Evolutionary conservation across 78 protist genomes (phyloP), one percentile per base, ranked within the genome.

Genomic region (Guillardia theta): DNA sequence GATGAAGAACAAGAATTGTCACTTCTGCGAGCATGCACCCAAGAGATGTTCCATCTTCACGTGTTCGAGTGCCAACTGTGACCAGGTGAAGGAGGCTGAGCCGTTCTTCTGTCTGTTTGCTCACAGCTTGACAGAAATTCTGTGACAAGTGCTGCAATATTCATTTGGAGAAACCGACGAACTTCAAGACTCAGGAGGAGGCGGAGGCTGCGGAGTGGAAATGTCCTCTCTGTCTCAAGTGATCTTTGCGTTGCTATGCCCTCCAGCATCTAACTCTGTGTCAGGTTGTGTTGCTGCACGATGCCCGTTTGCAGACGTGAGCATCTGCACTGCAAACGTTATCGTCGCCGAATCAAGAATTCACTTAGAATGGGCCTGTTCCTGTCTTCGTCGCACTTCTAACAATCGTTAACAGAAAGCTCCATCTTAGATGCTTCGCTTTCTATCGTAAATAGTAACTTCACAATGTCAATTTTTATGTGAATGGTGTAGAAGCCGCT

Each of bases 1-100:
- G n/a, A n/a, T n/a, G 45, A 70, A 70, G 83, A 70, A 70, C 83
- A 70, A 70, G 41, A 70, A 70, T 43, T 70, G 83, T 6, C 83
- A 70, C 83, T 70, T 70, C 41, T 70, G 83, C 83, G 83, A 70
- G 41, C 83, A 70, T 6, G 83, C 83, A 12, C 83, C 83, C 46
- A 70, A 70, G 83, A 36, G 83, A 3, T 58, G 70, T 30, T 58
- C 70, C 27, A 58, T 58, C 70, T 58, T 58, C 70, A 30, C 39
- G 39, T 58, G 70, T 30, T 30, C 27, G 39, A 58, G 70, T 30
- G 70, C 21, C 2, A 58, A 24, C 27, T 58, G 70, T 30, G 70
- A 58, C 70, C 70, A 58, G 70, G 27, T 58, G 70, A n/a, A n/a
- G n/a, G n/a, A n/a, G n/a, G n/a, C n/a, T n/a, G n/a, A n/a, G n/a